Evolutionary conservation across 176 grass and related monocot genomes (phyloP), one percentile per base, ranked within the genome.

Genomic region (Phragmites australis): DNA sequence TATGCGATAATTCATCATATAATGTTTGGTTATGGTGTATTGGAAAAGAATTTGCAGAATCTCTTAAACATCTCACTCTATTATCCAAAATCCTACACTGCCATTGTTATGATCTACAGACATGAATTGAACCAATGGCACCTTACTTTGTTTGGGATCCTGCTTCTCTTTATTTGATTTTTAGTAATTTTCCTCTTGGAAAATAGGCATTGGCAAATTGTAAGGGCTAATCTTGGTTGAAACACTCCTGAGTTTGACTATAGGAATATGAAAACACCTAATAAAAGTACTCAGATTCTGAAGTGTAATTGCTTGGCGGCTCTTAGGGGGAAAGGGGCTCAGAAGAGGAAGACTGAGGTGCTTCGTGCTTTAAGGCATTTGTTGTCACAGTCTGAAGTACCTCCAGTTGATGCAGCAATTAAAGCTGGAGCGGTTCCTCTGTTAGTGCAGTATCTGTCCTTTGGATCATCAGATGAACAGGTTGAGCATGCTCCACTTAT

Each of bases 381-480:
- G 55, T 78, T 99, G 64, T 99, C 96, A 25, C 89, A 93, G 51
- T 94, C 96, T 88, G 90, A 89, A 89, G 70, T 95, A 72, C 92
- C 92, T 89, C 96, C 90, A 49, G 82, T 90, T 81, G 83, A 99
- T 82, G 86, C 87, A 79, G 92, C 92, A 68, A 84, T 95, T 49
- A 91, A 91, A 95, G 86, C 88, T 80, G 92, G 96, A 73, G 92
- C 76, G 42, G 57, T 99, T 55, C 90, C 96, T 87, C 70, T 91
- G 53, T 78, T 99, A 70, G 92, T 95, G 82, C 96, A 93, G 54
- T 99, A 83, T 75, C 71, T 99, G 49, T 89, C 92, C 56, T 99
- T 99, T 87, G 96, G 96, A 67, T 99, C 90, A 26, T 58, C 90
- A 68, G 96, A 99, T 70, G 92, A 99, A 81, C 92, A 99, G 93